Conservation (phyloP, 148 eudicot species). For the Salicornia ramosissima region DNA sequence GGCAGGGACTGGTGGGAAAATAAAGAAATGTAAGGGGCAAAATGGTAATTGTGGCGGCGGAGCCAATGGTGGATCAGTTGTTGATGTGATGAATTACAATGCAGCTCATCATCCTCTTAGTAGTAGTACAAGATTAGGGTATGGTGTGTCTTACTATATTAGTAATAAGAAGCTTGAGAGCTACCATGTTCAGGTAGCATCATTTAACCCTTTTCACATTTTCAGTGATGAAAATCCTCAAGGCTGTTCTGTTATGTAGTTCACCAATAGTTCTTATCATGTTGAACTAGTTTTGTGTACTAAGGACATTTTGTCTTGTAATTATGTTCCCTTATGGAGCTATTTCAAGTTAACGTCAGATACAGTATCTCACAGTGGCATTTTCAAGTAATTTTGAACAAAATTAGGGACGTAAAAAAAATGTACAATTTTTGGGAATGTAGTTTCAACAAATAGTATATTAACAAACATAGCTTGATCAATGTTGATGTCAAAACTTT, state of each 20-base stretch:
- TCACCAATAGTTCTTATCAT: not conserved
- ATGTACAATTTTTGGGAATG: too few relatives aligned
- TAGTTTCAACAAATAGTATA: too few relatives aligned
- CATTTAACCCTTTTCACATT: conserved; percentile 44
- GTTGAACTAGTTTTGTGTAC: not conserved
- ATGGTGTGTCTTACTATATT: conserved; percentile 33
- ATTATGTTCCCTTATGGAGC: too few relatives aligned
- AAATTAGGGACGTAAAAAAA: too few relatives aligned
- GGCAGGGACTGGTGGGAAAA: conserved; percentile 32
- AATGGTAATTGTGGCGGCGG: conserved; percentile 27
- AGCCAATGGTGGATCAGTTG: conserved; percentile 28
- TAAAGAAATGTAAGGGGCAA: conserved; percentile 48
- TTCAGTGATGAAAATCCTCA: conserved; percentile 76
- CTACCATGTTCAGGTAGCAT: conserved; percentile 21
- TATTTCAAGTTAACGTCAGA: too few relatives aligned
- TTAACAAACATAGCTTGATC: not conserved
- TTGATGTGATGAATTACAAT: conserved; percentile 42
- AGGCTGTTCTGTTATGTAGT: conserved; percentile 58
- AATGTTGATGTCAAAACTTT: not conserved
- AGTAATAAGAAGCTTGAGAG: conserved; percentile 21
- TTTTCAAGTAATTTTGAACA: not conserved
- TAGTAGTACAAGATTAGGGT: conserved; percentile 11
- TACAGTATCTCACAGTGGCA: too few relatives aligned
- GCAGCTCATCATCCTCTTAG: conserved; percentile 39
- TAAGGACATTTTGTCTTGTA: not conserved